Evolutionary conservation across 257 asterid species (phyloP), one percentile per base, ranked within the genome.

Genomic region (Thymus quinquecostatus): DNA sequence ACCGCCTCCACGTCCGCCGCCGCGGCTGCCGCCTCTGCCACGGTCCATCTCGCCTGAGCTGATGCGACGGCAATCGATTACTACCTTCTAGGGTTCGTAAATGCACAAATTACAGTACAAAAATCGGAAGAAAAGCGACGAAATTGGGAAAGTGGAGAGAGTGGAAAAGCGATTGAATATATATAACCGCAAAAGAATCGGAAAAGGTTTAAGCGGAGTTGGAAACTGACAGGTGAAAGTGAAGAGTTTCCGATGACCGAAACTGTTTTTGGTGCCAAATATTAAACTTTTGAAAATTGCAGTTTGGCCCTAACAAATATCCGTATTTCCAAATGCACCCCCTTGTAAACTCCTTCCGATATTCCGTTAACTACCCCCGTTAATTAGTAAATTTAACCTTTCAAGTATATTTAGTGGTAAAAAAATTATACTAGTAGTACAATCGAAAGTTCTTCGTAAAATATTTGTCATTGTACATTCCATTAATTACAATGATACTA

Each of bases 21-120:
- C 69, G 28, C 68, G 71, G 71, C 58, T 45, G 69, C 60, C 59
- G 33, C 76, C 77, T 60, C 78, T 54, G 55, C 60, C 79, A 47
- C 77, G 74, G 55, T 69, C 40, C 85, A 81, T 81, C 45, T 38
- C 21, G 21, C 21, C 21, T 27, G 6, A 6, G 51, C 14, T 51
- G 14, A 66, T 67, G 54, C 57, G 60, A 66, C 54, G 54, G 40
- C 12, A 12, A 11, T 40, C 30, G 50, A 6, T 9, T 27, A 44
- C 5, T 27, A 44, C 8, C 61, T 48, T 3, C 21, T 72, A 66
- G 71, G 77, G 74, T 34, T 76, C 13, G 55, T 2, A 3, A 41
- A 43, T 5, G 11, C 55, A 43, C 10, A 21, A 33, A 63, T 64
- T 55, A 45, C 14, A 43, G 40, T 48, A 32, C 10, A 36, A 3